Evolutionary conservation across 129 eudicot species (phyloP), one percentile per base, ranked within the genome.

Genomic region (sunflower (Helianthus annuus)): DNA sequence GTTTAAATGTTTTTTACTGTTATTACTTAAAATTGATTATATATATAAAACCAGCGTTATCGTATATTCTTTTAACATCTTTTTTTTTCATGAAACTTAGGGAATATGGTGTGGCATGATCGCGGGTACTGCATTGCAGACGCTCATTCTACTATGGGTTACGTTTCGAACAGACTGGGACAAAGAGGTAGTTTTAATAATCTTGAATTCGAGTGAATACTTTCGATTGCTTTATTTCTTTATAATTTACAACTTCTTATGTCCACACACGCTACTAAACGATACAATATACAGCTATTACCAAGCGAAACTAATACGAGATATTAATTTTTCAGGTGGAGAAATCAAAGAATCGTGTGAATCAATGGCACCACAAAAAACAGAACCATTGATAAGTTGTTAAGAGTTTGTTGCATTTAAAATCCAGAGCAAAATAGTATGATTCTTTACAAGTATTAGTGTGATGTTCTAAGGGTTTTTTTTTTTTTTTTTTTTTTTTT

Each of bases 101-200:
- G 91, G 88, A 34, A 80, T 86, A 80, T 86, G 88, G 91, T 49
- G 76, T 27, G 88, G 91, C 24, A 61, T 86, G 84, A 48, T 83
- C 0, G 88, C 82, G 12, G 91, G 91, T n/a, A 80, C 78, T n/a
- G 36, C 78, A 0, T 74, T 83, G 84, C 91, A 86, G 44, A 86
- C 86, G 1, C 0, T 56, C 4, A 86, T 86, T 62, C 65, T 86
- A 46, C 36, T 83, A 22, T 83, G 88, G 88, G 82, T 75, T 59
- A 86, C 91, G 2, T 69, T 78, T 24, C 77, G 86, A 64, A 83
- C 91, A 0, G 81, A 86, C 14, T 86, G 91, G 91, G 44, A 78
- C 44, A 64, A 75, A 56, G 91, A 86, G 91, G 91, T 83, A 29
- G 7, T 48, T 54, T 59, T 14, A 6, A 48, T 14, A 4, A 11